These are phyloP conservation scores for Nannochloris sp. DNA, from an alignment of 139 green algal species.

Conservation along the genomic window DNA sequence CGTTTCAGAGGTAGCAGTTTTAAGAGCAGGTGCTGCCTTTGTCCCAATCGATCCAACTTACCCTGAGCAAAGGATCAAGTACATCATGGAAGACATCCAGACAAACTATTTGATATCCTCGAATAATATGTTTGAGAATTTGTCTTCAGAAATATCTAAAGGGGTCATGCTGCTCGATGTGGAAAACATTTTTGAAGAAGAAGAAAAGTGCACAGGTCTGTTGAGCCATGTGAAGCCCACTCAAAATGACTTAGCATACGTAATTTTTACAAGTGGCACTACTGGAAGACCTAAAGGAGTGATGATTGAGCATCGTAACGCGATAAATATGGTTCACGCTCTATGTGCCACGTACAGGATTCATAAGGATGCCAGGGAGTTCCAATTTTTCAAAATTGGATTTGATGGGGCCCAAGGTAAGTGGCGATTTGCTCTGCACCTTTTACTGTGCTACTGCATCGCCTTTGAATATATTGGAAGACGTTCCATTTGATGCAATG, in stretches of 20 bases:
- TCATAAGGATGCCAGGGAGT: background rate
- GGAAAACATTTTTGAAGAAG: background rate
- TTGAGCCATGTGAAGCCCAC: background rate
- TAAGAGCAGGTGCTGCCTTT: slow-evolving; percentile 32
- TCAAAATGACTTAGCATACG: slow-evolving; percentile 32
- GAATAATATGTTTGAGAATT: background rate
- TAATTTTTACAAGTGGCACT: slow-evolving; percentile 55
- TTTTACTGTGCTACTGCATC: background rate
- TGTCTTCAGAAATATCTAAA: slow-evolving; percentile 2
- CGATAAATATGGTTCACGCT: slow-evolving; percentile 30
- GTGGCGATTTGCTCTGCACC: background rate
- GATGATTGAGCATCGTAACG: slow-evolving; percentile 24
- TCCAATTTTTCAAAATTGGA: slow-evolving; percentile 4
- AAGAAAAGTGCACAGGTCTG: background rate
- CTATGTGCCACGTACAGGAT: slow-evolving; percentile 2
- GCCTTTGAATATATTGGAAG: background rate
- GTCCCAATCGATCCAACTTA: slow-evolving; percentile 37
- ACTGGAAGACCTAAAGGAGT: slow-evolving; percentile 53
- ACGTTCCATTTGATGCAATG: background rate
- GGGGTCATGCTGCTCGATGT: background rate
- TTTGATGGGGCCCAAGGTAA: background rate
- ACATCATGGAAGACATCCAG: slow-evolving; percentile 34
- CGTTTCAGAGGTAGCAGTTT: slow-evolving; percentile 26
- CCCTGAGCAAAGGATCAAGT: slow-evolving; percentile 26
- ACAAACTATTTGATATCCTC: slow-evolving; percentile 4